Conservation (phyloP, 2,329 filamentous ascomycete genomes). For the Apiospora malaysiana region DNA sequence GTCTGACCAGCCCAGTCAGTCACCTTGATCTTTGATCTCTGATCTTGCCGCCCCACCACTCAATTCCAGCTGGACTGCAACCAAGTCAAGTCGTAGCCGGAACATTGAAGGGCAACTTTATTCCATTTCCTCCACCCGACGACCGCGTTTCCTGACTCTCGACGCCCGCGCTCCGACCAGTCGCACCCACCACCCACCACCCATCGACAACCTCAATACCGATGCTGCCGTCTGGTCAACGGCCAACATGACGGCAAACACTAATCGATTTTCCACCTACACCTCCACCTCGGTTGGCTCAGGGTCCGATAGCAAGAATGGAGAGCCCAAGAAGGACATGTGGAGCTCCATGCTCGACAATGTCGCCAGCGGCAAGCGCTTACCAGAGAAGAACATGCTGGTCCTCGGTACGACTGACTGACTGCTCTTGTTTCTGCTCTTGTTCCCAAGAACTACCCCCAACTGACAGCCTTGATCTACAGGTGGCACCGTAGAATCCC, state of each 20-base stretch:
- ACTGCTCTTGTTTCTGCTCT: neutral
- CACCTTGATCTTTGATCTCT: neutral
- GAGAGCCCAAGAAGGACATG: slow-evolving; percentile 83
- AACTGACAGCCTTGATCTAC: slow-evolving; percentile 29
- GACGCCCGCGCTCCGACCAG: slow-evolving; percentile 11
- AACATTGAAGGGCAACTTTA: slow-evolving; percentile 17
- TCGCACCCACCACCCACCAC: slow-evolving; percentile 15
- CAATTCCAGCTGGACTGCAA: neutral
- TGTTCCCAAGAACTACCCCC: slow-evolving; percentile 36
- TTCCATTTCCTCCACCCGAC: slow-evolving; percentile 6
- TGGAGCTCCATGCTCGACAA: slow-evolving; percentile 94
- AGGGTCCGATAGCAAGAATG: slow-evolving; percentile 62
- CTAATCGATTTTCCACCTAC: slow-evolving; percentile 64
- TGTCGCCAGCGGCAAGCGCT: slow-evolving; percentile 85
- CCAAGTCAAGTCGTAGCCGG: neutral
- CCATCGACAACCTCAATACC: neutral
- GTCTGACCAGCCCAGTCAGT: too few relatives aligned
- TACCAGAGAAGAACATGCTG: slow-evolving; percentile 90
- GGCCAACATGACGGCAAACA: slow-evolving; percentile 55
- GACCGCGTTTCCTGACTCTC: neutral
- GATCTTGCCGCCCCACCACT: slow-evolving; percentile 1
- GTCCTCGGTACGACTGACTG: slow-evolving; percentile 75
- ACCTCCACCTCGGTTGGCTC: slow-evolving; percentile 56
- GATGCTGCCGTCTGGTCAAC: slow-evolving; percentile 20
- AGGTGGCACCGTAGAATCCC: slow-evolving; percentile 84